phyloP scores from a whole-genome alignment of 2,329 filamentous ascomycete species.

The Trichoderma sp. region DNA sequence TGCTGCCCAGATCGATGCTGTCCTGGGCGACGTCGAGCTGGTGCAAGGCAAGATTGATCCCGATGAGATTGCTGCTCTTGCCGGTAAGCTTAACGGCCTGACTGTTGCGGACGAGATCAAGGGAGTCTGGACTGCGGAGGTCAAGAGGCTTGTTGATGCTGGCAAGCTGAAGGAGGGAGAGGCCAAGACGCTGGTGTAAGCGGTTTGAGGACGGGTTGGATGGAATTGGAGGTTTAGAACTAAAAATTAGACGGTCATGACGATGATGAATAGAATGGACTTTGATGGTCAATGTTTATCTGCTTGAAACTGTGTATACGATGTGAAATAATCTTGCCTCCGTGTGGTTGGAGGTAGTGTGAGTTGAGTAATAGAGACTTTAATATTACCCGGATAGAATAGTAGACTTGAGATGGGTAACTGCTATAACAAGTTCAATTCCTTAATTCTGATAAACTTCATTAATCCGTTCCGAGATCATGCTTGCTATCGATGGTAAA shows the following conservation, averaged over 20 bases:
- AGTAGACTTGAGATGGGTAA: too few relatives aligned
- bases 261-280: constrained; percentile 1
- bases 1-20: constrained; percentile 75
- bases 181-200: constrained; percentile 59
- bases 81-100: constrained; percentile 73
- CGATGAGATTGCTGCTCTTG: constrained; percentile 83
- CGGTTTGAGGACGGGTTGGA: not conserved
- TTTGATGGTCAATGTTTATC: not conserved
- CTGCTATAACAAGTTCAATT: too few relatives aligned
- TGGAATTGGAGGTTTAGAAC: constrained; percentile 2
- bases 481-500: too few relatives aligned
- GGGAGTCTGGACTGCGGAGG: constrained; percentile 74
- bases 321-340: not conserved
- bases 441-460: too few relatives aligned
- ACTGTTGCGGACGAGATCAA: constrained; percentile 85
- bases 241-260: constrained; percentile 3
- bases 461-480: too few relatives aligned
- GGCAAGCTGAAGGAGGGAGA: constrained; percentile 88
- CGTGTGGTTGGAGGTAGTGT: too few relatives aligned
- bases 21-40: constrained; percentile 80
- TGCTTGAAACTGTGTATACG: not conserved
- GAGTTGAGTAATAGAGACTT: too few relatives aligned
- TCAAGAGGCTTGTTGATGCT: constrained; percentile 71
- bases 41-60: constrained; percentile 85
- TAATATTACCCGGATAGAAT: too few relatives aligned